Conservation (phyloP, 495 filamentous ascomycete species). For the Aspergillus campestris region DNA sequence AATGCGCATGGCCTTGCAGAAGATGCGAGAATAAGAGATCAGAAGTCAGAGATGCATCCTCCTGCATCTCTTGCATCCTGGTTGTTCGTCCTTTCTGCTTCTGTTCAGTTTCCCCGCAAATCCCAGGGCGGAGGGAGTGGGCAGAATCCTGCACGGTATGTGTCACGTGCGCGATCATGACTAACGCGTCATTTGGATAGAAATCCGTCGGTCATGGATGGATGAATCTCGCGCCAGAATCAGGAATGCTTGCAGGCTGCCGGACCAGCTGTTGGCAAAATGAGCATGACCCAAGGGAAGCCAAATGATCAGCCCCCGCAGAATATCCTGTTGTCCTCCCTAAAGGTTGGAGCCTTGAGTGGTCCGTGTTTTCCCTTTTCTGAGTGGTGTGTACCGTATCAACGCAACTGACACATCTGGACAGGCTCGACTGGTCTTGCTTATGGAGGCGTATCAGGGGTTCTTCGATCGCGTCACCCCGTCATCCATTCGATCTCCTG, state of each 20-base stretch:
- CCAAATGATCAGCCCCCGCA: constrained; percentile 7
- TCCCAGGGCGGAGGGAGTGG: no score
- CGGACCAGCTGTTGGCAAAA: constrained; percentile 13
- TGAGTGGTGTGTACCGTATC: neutral
- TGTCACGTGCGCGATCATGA: no score
- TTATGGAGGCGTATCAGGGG: constrained; percentile 59
- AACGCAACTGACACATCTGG: constrained; percentile 1
- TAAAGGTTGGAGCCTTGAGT: constrained; percentile 44
- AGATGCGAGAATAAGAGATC: no score
- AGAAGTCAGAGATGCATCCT: no score
- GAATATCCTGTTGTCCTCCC: constrained; percentile 27
- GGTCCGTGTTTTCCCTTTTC: constrained; percentile 31
- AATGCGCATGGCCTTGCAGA: no score
- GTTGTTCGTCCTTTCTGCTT: no score
- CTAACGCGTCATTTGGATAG: no score
- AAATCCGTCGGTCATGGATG: no score
- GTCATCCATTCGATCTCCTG: constrained; percentile 62
- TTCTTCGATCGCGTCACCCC: constrained; percentile 56
- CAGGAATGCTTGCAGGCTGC: neutral
- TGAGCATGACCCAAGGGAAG: constrained; percentile 15
- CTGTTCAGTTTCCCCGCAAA: no score
- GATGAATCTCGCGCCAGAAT: no score
- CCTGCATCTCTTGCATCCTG: no score
- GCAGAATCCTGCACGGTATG: no score
- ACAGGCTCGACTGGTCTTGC: constrained; percentile 64